Evolutionary conservation across 257 asterid species (phyloP), one percentile per base, ranked within the genome.

Genomic region (Solanum chaucha): DNA sequence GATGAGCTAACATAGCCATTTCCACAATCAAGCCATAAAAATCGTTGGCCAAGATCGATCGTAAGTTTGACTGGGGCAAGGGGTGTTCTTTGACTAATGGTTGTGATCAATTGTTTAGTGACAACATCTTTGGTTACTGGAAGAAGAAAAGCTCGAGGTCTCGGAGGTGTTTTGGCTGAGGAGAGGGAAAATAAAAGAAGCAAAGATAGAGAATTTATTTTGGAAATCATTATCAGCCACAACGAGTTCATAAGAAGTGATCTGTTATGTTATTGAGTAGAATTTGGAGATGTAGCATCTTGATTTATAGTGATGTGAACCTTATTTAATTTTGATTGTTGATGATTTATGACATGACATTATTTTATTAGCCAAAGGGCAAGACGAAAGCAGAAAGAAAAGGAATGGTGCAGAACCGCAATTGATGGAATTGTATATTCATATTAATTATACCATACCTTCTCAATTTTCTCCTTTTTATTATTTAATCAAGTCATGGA

Each of bases 1-100:
- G 90, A 83, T 32, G 87, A 86, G 38, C 90, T 88, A 6, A 34
- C 58, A 15, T 64, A 90, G 58, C 90, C 88, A 1, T 83, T 85
- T 58, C 86, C 90, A 28, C 92, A 90, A 65, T 88, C 89, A 4
- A 90, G 87, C 91, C 92, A 90, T 13, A 89, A 30, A 58, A 86
- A 74, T 28, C 88, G 91, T 14, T 90, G 91, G 22, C 92, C 92
- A 68, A 90, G 91, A 83, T 90, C 88, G 46, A 89, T 26, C 80
- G 74, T 77, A 34, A 90, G 84, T 20, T 87, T 89, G 2, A 90
- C 87, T 0, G 89, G 88, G 34, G 87, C 90, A 82, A 85, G 82
- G 22, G 92, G 91, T 3, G 89, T 90, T 59, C 91, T 87, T 80
- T 90, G 92, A 32, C 19, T 73, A 32, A 90, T 74, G 24, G 46